Base-by-base conservation (phyloP, 768 basidiomycete genomes). In the Xerocomus potaroensis region DNA sequence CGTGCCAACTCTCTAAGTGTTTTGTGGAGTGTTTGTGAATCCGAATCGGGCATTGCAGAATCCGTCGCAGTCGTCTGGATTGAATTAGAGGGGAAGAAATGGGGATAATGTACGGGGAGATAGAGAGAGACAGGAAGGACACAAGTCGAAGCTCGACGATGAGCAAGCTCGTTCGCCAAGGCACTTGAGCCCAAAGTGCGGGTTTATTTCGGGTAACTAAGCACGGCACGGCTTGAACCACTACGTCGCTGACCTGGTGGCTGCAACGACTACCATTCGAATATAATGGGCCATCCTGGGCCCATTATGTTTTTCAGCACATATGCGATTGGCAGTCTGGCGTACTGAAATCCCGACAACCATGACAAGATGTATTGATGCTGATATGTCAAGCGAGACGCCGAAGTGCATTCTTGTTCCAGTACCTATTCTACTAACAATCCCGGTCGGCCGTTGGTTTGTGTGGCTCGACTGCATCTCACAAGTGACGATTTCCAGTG, bases 1-100 rank as follows among this genome's bases (percentile, higher is more conserved):
- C 75, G 70, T 19, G 93, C 86, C 40, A 93, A 67, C 36, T 70
- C 70, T 44, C 87, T 81, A 49, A 96, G 74, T 30, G 88, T 60
- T 39, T 78, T 75, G 70, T 95, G 93, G 49, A 84, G 65, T 35
- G 77, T 35, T 50, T 69, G 69, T 31, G 66, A 45, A 35, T 73
- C 63, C 12, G 69, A 51, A 61, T 69, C 68, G 14, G 53, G 31
- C 60, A 61, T 63, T n/a, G 14, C 26, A 15, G 16, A 22, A 23
- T 21, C 21, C 29, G 41, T 40, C 30, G 22, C 26, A 24, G 36
- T 44, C 24, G 50, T 42, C 41, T 37, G 36, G 37, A 34, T 35
- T 41, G 33, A 16, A 48, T 49, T 61, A 49, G 33, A 0, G 19
- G 14, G 18, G 21, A 10, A 59, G 15, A 41, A 26, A 12, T 5